Base-by-base conservation (phyloP, 495 filamentous ascomycete species). In the Aspergillus saccharolyticus region DNA sequence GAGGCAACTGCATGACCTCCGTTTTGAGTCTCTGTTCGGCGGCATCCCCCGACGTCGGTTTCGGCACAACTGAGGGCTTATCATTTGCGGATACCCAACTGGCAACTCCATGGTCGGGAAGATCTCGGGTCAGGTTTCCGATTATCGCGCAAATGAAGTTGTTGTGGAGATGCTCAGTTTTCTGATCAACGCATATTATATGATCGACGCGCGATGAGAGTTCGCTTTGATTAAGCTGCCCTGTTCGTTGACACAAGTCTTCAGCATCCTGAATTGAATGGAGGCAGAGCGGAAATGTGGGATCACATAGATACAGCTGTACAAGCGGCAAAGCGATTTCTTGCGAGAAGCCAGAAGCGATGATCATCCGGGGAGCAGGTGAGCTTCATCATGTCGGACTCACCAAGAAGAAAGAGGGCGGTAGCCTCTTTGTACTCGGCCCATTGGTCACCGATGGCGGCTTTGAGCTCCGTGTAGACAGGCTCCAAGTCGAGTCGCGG, bases 1-100 rank as follows among this genome's bases (percentile, higher is more conserved):
- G 84, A 45, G 87, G 89, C 33, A 98, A 79, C 66, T 89, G 86
- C 94, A 97, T 98, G 47, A 96, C 86, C 73, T 97, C 92, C 52
- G 83, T 87, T 80, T 96, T 97, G 60, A 97, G 68, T 64, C 89
- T 80, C 66, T 93, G 87, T 72, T 97, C 94, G 39, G 88, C 85
- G n/a, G 89, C 85, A 81, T 97, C 94, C 44, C 90, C 90, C 9
- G 85, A 85, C 33, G 89, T 83, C 24, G 88, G 89, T 70, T 94
- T 93, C 51, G 83, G 85, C 47, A 86, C 83, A 55, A 85, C 74
- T 21, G 83, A 84, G n/a, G 91, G 91, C 75, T 97, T 97, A 74
- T 97, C 93, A 65, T 94, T 96, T 20, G 90, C 89, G 62, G 89
- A 91, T 54, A 98, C 94, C 92, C 92, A 98, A 63, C 83, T 89